phyloP scores from a whole-genome alignment of 2,329 filamentous ascomycete species.

The Aspergillus latus region DNA sequence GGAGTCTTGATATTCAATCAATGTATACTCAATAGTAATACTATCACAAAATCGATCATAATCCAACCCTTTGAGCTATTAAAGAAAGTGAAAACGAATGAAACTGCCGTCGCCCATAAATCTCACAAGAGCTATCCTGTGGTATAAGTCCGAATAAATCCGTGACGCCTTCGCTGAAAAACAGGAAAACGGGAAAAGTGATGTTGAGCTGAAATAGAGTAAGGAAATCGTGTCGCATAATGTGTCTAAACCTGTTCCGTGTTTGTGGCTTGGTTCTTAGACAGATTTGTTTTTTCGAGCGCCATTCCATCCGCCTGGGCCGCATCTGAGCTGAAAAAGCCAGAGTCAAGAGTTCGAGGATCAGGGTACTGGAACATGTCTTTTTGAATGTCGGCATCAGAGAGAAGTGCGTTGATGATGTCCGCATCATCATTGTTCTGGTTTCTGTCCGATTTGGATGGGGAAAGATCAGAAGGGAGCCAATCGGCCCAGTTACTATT shows the following conservation, averaged over 20 bases:
- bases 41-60: neutral
- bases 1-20: neutral
- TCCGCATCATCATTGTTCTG: slow-evolving; percentile 28
- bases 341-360: slow-evolving; percentile 34
- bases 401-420: slow-evolving; percentile 38
- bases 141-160: neutral
- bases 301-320: slow-evolving; percentile 27
- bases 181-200: neutral
- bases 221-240: slow-evolving; percentile 23
- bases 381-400: slow-evolving; percentile 34
- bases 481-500: slow-evolving; percentile 39
- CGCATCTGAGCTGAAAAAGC: slow-evolving; percentile 39
- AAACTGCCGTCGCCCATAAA: slow-evolving; percentile 7
- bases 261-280: slow-evolving; percentile 16
- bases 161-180: slow-evolving; percentile 21
- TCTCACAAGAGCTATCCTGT: neutral
- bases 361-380: slow-evolving; percentile 34
- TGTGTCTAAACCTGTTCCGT: slow-evolving; percentile 15
- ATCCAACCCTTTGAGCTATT: neutral
- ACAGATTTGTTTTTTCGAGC: slow-evolving; percentile 24
- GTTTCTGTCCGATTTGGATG: slow-evolving; percentile 28
- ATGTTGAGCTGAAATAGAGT: slow-evolving; percentile 4
- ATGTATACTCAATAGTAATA: neutral
- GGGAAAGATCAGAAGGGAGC: slow-evolving; percentile 38
- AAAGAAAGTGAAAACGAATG: slow-evolving; percentile 3